phyloP scores from a whole-genome alignment of 2,329 filamentous ascomycete genomes.

The Pseudogymnoascus sp. region DNA sequence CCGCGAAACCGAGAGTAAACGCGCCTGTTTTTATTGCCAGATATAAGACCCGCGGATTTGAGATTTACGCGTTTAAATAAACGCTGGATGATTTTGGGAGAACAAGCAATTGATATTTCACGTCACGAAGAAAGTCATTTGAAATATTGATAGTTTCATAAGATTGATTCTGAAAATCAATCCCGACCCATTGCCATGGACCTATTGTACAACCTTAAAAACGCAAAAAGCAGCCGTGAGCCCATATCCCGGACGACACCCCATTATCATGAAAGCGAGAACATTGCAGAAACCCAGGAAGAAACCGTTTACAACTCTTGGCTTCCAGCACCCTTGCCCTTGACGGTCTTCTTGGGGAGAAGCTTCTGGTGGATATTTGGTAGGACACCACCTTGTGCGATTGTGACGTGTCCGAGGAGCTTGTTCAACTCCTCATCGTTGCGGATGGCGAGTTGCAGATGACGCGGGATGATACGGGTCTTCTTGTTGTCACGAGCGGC shows the following conservation, averaged over 20 bases:
- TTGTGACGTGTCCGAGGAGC: slow-evolving; percentile 90
- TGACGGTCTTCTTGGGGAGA: slow-evolving; percentile 97
- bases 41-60: not conserved
- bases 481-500: slow-evolving; percentile 99
- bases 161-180: slow-evolving; percentile 28
- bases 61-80: not conserved
- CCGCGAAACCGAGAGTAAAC: not conserved
- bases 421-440: slow-evolving; percentile 99
- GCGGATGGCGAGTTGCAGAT: slow-evolving; percentile 97
- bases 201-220: slow-evolving; percentile 65
- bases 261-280: slow-evolving; percentile 61
- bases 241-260: slow-evolving; percentile 65
- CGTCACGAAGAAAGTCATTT: slow-evolving; percentile 1
- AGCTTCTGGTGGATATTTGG: slow-evolving; percentile 98
- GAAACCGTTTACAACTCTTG: slow-evolving; percentile 77
- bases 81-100: not conserved
- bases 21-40: slow-evolving; percentile 4
- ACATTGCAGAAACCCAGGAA: slow-evolving; percentile 44
- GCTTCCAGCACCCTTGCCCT: slow-evolving; percentile 84
- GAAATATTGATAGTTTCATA: slow-evolving; percentile 22
- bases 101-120: not conserved
- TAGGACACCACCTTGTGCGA: slow-evolving; percentile 92
- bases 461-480: slow-evolving; percentile 98
- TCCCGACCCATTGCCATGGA: slow-evolving; percentile 44
- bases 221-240: slow-evolving; percentile 56